Conservation (phyloP, 140 eudicot species). For the Senecio squalidus region DNA sequence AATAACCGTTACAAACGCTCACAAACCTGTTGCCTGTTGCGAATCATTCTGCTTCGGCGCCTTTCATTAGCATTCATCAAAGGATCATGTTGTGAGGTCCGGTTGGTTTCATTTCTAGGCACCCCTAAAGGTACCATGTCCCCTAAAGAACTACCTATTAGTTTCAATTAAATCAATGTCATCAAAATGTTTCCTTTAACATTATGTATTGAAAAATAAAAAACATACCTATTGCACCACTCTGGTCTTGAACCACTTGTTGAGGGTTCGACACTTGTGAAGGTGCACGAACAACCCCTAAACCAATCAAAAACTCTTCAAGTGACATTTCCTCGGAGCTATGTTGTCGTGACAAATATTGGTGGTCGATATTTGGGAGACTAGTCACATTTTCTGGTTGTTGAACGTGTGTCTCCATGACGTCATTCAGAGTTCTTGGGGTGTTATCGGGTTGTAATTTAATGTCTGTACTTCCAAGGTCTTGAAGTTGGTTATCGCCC, state of each 20-base stretch:
- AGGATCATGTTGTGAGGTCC: background rate
- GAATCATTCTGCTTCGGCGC: constrained; percentile 1
- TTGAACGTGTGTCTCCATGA: constrained; percentile 7
- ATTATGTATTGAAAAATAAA: background rate
- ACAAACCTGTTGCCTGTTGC: background rate
- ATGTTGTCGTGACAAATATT: background rate
- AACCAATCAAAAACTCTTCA: constrained; percentile 3
- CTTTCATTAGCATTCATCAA: background rate
- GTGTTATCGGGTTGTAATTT: background rate
- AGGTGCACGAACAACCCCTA: constrained; percentile 6
- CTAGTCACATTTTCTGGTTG: background rate
- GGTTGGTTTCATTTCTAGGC: background rate
- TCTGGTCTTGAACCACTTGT: background rate
- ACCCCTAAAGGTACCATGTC: background rate
- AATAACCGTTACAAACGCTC: background rate
- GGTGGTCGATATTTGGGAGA: background rate
- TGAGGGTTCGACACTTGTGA: background rate
- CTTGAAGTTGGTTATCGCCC: background rate
- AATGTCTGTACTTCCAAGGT: background rate
- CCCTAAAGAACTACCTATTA: background rate
- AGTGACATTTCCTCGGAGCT: background rate
- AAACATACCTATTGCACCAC: background rate
- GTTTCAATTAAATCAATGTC: background rate
- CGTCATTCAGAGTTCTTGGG: background rate
- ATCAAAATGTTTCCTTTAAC: background rate